phyloP scores from a whole-genome alignment of 805 yeast species.

The Yarrowia sp. region DNA sequence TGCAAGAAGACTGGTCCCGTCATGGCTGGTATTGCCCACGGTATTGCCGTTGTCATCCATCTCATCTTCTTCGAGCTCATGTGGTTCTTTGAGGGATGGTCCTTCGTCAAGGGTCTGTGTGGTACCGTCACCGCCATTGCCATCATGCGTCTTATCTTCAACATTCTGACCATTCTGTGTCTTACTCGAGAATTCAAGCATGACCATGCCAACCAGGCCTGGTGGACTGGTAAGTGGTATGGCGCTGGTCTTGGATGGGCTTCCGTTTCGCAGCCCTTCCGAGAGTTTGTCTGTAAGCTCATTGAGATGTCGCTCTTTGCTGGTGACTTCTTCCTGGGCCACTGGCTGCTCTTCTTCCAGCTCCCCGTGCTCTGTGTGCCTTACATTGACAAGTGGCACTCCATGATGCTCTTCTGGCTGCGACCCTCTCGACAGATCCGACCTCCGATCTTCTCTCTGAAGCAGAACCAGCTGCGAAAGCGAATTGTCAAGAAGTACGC shows the following conservation, averaged over 20 bases:
- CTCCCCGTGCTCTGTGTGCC: slow-evolving; percentile 85
- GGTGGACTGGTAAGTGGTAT: slow-evolving; percentile 99
- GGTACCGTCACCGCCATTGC: slow-evolving; percentile 83
- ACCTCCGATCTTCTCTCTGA: slow-evolving; percentile 95
- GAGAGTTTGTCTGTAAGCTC: slow-evolving; percentile 92
- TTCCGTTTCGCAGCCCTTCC: slow-evolving; percentile 92
- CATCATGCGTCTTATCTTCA: slow-evolving; percentile 83
- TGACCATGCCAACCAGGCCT: slow-evolving; percentile 92
- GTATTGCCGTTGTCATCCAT: slow-evolving; percentile 85
- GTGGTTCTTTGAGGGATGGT: slow-evolving; percentile 97
- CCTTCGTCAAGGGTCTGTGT: slow-evolving; percentile 77
- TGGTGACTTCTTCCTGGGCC: slow-evolving; percentile 94
- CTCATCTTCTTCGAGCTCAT: slow-evolving; percentile 84
- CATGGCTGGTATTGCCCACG: slow-evolving; percentile 94
- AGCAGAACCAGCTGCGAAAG: slow-evolving; percentile 93
- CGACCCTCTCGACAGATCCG: slow-evolving; percentile 95
- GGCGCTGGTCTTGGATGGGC: slow-evolving; percentile 88
- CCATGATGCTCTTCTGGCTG: slow-evolving; percentile 98
- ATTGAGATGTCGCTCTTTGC: slow-evolving; percentile 94
- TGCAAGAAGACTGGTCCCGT: slow-evolving; percentile 97
- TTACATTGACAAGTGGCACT: slow-evolving; percentile 93
- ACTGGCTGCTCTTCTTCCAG: slow-evolving; percentile 79
- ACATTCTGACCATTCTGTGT: slow-evolving; percentile 69
- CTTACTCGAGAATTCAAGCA: slow-evolving; percentile 95
- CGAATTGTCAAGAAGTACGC: slow-evolving; percentile 96